Conservation (phyloP, 2,329 filamentous ascomycete genomes). For the Madurella fahalii region DNA sequence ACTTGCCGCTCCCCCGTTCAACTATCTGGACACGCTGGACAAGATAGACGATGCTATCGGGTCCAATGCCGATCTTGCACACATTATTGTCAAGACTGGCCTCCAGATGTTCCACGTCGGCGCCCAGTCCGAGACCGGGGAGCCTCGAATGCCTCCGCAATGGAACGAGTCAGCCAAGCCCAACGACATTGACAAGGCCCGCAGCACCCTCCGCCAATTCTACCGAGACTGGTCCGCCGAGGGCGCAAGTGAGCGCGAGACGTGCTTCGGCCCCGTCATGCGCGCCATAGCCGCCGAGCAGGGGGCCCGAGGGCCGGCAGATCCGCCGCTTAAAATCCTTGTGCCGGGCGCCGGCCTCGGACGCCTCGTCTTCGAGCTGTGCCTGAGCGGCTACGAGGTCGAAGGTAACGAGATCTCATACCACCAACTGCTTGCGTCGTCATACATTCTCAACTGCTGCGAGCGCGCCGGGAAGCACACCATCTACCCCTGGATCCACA, state of each 20-base stretch:
- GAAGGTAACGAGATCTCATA: slow-evolving; percentile 97
- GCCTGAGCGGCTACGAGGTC: slow-evolving; percentile 63
- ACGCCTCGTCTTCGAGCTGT: slow-evolving; percentile 83
- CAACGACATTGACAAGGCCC: slow-evolving; percentile 81
- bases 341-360: slow-evolving; percentile 89
- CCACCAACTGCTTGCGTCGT: slow-evolving; percentile 86
- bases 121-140: slow-evolving; percentile 34
- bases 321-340: slow-evolving; percentile 59
- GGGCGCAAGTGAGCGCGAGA: slow-evolving; percentile 68
- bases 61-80: slow-evolving; percentile 76
- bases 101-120: slow-evolving; percentile 58
- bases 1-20: slow-evolving; percentile 77
- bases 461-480: slow-evolving; percentile 57
- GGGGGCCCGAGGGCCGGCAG: slow-evolving; percentile 10
- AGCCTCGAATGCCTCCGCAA: slow-evolving; percentile 49
- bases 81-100: slow-evolving; percentile 68
- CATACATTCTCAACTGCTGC: slow-evolving; percentile 69
- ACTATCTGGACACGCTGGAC: slow-evolving; percentile 72
- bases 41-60: slow-evolving; percentile 85
- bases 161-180: slow-evolving; percentile 70
- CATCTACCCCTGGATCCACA: slow-evolving; percentile 80
- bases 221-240: slow-evolving; percentile 91
- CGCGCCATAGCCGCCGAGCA: slow-evolving; percentile 51
- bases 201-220: slow-evolving; percentile 88
- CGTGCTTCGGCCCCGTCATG: slow-evolving; percentile 72